Percentiles rank a stretch among this genome's conserved stretches.
Evolutionary conservation across 441 rosid species (phyloP).

Genomic region (Populus hybrid): DNA sequence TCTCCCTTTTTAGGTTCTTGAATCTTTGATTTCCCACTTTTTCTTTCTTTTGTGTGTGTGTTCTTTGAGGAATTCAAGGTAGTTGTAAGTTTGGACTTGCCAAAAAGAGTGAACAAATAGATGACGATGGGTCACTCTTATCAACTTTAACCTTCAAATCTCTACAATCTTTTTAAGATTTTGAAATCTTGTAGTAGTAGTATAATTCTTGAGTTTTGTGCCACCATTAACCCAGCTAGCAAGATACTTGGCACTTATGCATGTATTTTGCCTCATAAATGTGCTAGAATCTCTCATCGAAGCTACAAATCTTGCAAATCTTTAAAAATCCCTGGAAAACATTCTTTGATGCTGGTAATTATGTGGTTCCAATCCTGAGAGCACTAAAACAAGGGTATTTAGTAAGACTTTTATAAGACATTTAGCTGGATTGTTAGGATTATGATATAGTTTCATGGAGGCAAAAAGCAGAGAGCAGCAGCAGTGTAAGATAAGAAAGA

Average conservation of each 20-base stretch:
- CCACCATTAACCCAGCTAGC: conserved; percentile 2
- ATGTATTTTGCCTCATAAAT: not conserved
- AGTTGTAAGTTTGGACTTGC: conserved; percentile 23
- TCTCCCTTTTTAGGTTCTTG: conserved; percentile 6
- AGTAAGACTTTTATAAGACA: not conserved
- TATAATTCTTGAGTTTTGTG: conserved; percentile 9
- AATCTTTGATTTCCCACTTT: conserved; percentile 26
- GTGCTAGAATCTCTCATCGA: not conserved
- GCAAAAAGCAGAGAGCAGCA: conserved; percentile 36
- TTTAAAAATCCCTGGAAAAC: not conserved
- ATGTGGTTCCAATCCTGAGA: not conserved
- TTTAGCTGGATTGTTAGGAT: not conserved
- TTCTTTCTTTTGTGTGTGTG: conserved; percentile 10
- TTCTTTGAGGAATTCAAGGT: conserved; percentile 43
- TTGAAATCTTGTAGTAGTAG: not conserved
- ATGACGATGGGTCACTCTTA: not conserved
- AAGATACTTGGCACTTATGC: not conserved
- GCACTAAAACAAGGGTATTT: conserved; percentile 12
- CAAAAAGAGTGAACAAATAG: conserved; percentile 13
- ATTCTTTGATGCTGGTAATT: not conserved
- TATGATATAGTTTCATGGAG: conserved; percentile 16
- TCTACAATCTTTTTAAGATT: not conserved
- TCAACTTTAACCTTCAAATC: not conserved
- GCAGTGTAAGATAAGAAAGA: conserved; percentile 73
- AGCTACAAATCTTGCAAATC: not conserved